Base-by-base conservation (phyloP, 331 rosid genomes). In the Cydonia oblonga region DNA sequence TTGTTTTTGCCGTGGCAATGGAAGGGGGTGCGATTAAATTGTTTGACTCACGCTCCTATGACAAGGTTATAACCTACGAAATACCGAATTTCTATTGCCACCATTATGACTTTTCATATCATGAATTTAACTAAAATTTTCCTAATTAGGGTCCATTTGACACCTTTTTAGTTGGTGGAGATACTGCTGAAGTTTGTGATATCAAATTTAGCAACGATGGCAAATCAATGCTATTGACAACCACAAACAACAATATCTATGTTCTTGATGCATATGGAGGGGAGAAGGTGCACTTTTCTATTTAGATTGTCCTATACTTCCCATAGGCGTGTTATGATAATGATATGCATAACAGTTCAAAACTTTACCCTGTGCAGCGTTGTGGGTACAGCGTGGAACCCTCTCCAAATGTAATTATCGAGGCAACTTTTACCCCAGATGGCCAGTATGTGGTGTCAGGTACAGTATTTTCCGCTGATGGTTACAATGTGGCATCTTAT, bases 191-290 rank as follows among this genome's bases (percentile, higher is more conserved):
- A 75, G 98, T 93, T 59, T 91, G 93, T 65, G 98, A 93, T 75
- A 93, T 93, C 79, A 93, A 93, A 82, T 93, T 93, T 81, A 93
- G 98, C 85, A 91, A 86, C n/a, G 98, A 93, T 67, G 98, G 98
- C 16, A 88, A 93, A 83, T 93, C 98, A 66, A 91, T 93, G 98
- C 90, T 93, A 72, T 79, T 93, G 89, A 91, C 97, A 15, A 93
- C 97, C 33, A 85, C 97, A 62, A 86, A 85, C 80, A 91, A 91
- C 82, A 84, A 88, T 65, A 84, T 91, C 64, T 93, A 93, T 77
- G 92, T 93, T 84, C 97, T 93, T 24, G 97, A 93, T 79, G 98
- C 98, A 18, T 93, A 93, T 56, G 96, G 84, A 23, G 98, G 98
- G 74, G 97, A 93, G 67, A 93, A 93, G 95, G 97, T 93, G 66